Conservation (phyloP, 805 yeast species). For the Sugiyamaella qingdaonensis region DNA sequence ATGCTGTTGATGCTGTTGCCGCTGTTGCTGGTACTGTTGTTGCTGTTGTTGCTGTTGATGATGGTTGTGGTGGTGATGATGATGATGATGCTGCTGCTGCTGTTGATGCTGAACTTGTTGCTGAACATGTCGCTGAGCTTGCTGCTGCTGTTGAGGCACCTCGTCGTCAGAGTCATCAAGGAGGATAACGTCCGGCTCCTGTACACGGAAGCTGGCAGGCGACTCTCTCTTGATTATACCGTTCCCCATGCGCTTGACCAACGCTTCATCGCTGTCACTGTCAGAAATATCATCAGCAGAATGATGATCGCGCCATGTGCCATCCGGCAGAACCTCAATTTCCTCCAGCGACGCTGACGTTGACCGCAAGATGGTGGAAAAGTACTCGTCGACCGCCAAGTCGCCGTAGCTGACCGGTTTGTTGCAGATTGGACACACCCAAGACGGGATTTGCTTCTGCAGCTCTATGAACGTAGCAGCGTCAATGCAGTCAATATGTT, state of each 20-base stretch:
- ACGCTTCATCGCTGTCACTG: conserved; percentile 9
- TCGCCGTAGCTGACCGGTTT: conserved; percentile 48
- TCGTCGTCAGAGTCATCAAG: conserved; percentile 14
- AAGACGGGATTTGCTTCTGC: conserved; percentile 75
- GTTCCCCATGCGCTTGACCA: neutral
- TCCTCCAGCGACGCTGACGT: conserved; percentile 57
- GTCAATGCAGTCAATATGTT: conserved; percentile 87
- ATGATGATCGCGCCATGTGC: conserved; percentile 51
- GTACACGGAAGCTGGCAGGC: neutral
- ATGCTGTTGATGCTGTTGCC: neutral
- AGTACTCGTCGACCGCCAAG: conserved; percentile 70
- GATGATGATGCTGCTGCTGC: too few species aligned
- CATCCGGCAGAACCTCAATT: conserved; percentile 66
- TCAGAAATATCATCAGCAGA: conserved; percentile 2
- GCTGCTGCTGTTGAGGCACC: neutral
- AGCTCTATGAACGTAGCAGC: conserved; percentile 65
- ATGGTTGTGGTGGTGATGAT: neutral
- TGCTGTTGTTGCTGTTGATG: neutral
- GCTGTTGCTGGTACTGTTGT: neutral
- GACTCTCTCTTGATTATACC: neutral
- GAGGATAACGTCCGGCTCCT: conserved; percentile 6
- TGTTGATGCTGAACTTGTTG: neutral
- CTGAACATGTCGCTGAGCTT: neutral
- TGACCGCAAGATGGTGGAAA: conserved; percentile 52
- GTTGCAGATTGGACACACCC: conserved; percentile 87